Evolutionary conservation across 2,329 filamentous ascomycete genomes (phyloP), one percentile per base, ranked within the genome.

Genomic region (Aspergillus unguis): DNA sequence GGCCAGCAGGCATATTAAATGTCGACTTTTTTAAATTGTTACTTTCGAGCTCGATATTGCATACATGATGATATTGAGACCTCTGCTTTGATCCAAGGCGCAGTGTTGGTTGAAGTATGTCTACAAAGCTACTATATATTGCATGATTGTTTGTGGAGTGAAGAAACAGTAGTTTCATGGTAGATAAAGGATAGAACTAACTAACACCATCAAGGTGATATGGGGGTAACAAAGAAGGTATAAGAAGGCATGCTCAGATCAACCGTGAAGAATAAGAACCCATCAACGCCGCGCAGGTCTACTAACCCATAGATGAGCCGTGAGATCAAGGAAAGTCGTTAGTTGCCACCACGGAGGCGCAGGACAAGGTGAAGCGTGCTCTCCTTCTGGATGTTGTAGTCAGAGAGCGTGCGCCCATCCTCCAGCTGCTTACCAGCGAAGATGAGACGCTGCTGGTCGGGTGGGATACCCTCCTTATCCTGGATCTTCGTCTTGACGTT

Each of bases 381-480:
- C 75, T 85, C 83, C 78, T 83, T 83, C 68, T 79, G 77, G 51
- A 79, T 79, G 60, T 79, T 79, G 66, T 79, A 86, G 64, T 79
- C 76, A 32, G 75, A 77, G 26, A 79, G 67, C 43, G 76, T 79
- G 26, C 77, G 73, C 7, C 77, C 76, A 57, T 79, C 76, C 58
- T 79, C 76, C 45, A 79, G 62, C 73, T 87, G 84, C 78, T 87
- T 87, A 62, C 84, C 84, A 63, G 84, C 84, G 60, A 87, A 87
- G 66, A 87, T 87, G 50, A 87, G 75, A 69, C 84, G 82, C 71
- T 87, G 85, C 69, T 87, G 85, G 66, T 87, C 85, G 33, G 85
- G 84, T 28, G 85, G 85, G 49, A 87, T 86, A 40, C 84, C 84
- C 71, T 92, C 88, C 82, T 92, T 92, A 62, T 92, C 88, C 65